Percentiles rank a stretch among this genome's conserved stretches.
Conservation (phyloP, 306 rosid genomes). For the Corylus americana region DNA sequence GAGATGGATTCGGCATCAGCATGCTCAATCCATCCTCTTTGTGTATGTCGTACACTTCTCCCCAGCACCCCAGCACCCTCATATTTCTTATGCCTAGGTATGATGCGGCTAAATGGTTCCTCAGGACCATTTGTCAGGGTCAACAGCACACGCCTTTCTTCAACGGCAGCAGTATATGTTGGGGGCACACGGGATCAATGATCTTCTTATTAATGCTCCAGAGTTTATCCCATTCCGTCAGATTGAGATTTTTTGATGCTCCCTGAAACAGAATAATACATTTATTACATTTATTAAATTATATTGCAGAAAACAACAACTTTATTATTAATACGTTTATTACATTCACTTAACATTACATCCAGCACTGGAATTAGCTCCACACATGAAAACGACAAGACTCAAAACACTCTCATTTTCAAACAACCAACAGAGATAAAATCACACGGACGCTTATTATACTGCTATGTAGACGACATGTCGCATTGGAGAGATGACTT, state of each 20-base stretch:
- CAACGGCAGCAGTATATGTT: conserved; percentile 82
- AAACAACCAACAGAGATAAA: too few species aligned
- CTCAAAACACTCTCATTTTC: too few species aligned
- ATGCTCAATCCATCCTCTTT: conserved; percentile 65
- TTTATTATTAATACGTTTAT: background rate
- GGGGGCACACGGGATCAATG: conserved; percentile 92
- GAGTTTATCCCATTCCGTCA: conserved; percentile 99
- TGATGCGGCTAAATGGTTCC: conserved; percentile 63
- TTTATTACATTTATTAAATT: too few species aligned
- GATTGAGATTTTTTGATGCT: conserved; percentile 92
- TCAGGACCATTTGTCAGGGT: conserved; percentile 86
- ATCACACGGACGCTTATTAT: too few species aligned
- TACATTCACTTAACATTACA: background rate
- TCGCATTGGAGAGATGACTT: background rate
- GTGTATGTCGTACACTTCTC: conserved; percentile 74
- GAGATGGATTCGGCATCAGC: conserved; percentile 71
- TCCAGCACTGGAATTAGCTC: background rate
- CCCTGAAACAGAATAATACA: conserved; percentile 52
- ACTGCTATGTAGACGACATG: too few species aligned
- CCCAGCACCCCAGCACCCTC: conserved; percentile 92
- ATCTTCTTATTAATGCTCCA: conserved; percentile 95
- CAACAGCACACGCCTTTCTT: conserved; percentile 65
- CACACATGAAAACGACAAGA: background rate
- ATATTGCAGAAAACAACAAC: background rate
- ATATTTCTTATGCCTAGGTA: conserved; percentile 88